Evolutionary conservation across 331 rosid genomes (phyloP), one percentile per base, ranked within the genome.

Genomic region (Erythrophleum ivorense): DNA sequence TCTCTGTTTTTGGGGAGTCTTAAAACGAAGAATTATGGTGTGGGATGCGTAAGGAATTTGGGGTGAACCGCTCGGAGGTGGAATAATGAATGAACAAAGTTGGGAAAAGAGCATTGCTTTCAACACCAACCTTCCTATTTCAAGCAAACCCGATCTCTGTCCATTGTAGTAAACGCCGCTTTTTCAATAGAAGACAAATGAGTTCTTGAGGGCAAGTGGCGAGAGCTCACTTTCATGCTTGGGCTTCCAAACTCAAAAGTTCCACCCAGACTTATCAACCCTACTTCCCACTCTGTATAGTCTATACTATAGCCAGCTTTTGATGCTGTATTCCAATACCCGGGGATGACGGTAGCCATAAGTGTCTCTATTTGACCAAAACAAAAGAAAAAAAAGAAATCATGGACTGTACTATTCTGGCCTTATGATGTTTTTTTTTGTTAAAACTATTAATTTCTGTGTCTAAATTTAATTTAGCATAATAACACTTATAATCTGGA

Each of bases 121-220:
- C 65, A 78, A 55, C 62, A 46, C 52, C 69, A 58, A 43, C 38
- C 14, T 73, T 80, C 81, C 78, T 60, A 74, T 80, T 82, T 75
- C 59, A 24, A 79, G 88, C 83, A 83, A 83, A 79, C 71, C 33
- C 46, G 18, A 75, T 68, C 60, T 68, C 84, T 86, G 82, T 78
- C 80, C 78, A 65, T 73, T 57, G 40, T 64, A 46, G 81, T 65
- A 41, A 73, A 50, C 49, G 62, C 78, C 34, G 33, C 85, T 80
- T 71, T 83, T 81, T 38, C 29, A 38, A 74, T 43, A 87, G 41
- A 74, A 52, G 84, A 86, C 84, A 87, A 84, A 75, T 46, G 69
- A 33, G 43, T 63, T 73, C 1, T 69, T 55, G 57, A 71, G 68
- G 49, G 89, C 33, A 24, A 80, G 76, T 67, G 38, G 84, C 67